Conservation (phyloP, 257 asterid genomes). For the Leptodermis oblonga region DNA sequence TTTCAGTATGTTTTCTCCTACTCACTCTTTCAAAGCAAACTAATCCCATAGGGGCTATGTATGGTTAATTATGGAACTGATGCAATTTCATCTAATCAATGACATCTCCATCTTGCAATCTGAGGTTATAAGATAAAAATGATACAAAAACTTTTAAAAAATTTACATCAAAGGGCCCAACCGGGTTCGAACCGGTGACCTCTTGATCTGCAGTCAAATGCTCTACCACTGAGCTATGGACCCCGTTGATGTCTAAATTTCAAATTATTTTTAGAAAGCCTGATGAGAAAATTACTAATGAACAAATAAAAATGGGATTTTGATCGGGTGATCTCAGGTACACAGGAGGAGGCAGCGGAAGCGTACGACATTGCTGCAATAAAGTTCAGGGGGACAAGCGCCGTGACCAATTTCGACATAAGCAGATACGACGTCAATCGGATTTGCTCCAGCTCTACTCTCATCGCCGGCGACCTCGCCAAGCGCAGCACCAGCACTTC, state of each 20-base stretch:
- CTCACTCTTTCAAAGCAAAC: not conserved
- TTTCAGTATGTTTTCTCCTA: slow-evolving; percentile 62
- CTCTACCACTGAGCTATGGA: slow-evolving; percentile 36
- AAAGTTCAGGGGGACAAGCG: slow-evolving; percentile 74
- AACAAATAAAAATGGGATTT: too few relatives aligned
- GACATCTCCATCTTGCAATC: too few relatives aligned
- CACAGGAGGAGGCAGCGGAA: slow-evolving; percentile 91
- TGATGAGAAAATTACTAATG: too few relatives aligned
- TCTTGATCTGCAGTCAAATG: slow-evolving; percentile 32
- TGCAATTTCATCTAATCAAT: too few relatives aligned
- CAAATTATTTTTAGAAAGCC: too few relatives aligned
- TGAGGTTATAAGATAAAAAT: too few relatives aligned
- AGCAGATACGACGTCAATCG: slow-evolving; percentile 66
- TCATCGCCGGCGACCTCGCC: slow-evolving; percentile 64
- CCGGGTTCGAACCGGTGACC: slow-evolving; percentile 29
- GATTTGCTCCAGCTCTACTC: slow-evolving; percentile 74
- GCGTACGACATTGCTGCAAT: slow-evolving; percentile 88
- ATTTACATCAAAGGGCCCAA: slow-evolving; percentile 28
- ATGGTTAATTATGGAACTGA: too few relatives aligned
- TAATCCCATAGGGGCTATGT: too few relatives aligned
- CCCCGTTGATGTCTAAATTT: too few relatives aligned
- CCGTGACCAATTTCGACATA: slow-evolving; percentile 77
- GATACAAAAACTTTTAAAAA: too few relatives aligned
- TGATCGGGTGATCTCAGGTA: slow-evolving; percentile 57
- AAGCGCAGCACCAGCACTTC: slow-evolving; percentile 37